Percentiles rank a stretch among this genome's conserved stretches.
Evolutionary conservation across 352 stramenopile genomes (phyloP).

Genomic region (Pythium folliculosum): DNA sequence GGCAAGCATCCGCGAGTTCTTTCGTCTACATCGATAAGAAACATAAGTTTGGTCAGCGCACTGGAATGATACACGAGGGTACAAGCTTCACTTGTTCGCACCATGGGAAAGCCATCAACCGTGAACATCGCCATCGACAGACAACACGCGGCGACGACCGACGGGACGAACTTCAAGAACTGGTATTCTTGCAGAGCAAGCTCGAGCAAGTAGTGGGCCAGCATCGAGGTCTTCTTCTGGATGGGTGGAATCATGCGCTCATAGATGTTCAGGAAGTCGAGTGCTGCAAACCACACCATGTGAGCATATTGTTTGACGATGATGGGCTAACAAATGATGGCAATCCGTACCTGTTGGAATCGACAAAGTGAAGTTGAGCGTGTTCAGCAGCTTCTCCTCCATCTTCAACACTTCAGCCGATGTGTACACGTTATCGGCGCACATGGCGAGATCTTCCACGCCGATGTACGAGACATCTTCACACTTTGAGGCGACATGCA

Average conservation of each 20-base stretch:
- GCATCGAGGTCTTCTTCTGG: slow-evolving; percentile 82
- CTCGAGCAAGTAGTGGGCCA: slow-evolving; percentile 89
- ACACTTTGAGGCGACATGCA: slow-evolving; percentile 91
- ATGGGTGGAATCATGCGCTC: slow-evolving; percentile 85
- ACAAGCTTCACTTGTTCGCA: slow-evolving; percentile 28
- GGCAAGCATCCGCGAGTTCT: slow-evolving; percentile 77
- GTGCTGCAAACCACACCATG: slow-evolving; percentile 31
- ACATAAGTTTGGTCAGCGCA: slow-evolving; percentile 6
- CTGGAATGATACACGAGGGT: too few species aligned
- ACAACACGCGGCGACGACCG: slow-evolving; percentile 81
- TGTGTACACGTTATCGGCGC: slow-evolving; percentile 90
- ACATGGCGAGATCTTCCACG: slow-evolving; percentile 91
- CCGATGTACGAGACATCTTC: slow-evolving; percentile 93
- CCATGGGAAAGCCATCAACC: slow-evolving; percentile 81
- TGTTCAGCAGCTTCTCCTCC: slow-evolving; percentile 91
- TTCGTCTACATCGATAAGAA: slow-evolving; percentile 47
- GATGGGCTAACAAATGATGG: neutral
- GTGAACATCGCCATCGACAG: slow-evolving; percentile 88
- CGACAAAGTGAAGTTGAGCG: slow-evolving; percentile 90
- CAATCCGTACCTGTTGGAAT: slow-evolving; percentile 75
- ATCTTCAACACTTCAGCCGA: slow-evolving; percentile 90
- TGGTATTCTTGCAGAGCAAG: slow-evolving; percentile 88
- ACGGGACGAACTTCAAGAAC: slow-evolving; percentile 85
- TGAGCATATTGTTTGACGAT: too few species aligned
- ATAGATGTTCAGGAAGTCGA: slow-evolving; percentile 92